A percentile compares a stretch with the other conserved stretches of the same genome.
Conservation (phyloP, 345 rosid species). For the Brassica incana region DNA sequence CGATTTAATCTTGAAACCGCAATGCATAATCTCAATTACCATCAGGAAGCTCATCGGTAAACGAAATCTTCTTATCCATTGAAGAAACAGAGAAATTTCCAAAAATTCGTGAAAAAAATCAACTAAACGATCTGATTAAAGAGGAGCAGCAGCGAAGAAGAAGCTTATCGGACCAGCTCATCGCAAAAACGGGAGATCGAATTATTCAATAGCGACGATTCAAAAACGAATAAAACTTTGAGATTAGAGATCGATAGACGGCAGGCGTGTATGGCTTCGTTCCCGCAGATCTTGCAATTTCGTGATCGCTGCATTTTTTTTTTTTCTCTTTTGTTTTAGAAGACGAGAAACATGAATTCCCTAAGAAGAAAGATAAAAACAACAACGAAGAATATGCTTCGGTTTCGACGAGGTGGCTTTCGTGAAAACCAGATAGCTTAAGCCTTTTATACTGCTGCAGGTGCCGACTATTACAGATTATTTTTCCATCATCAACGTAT, state of each 20-base stretch:
- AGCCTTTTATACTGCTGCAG: conserved; percentile 21
- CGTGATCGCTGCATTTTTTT: conserved; percentile 35
- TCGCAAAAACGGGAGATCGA: conserved; percentile 28
- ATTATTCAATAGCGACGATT: conserved; percentile 36
- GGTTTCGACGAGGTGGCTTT: conserved; percentile 3
- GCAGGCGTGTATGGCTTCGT: conserved; percentile 26
- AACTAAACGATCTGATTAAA: conserved; percentile 47
- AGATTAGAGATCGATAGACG: conserved; percentile 37
- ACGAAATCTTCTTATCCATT: conserved; percentile 47
- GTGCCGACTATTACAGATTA: not conserved
- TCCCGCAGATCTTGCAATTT: conserved; percentile 29
- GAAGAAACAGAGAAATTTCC: conserved; percentile 2
- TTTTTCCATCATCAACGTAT: not conserved
- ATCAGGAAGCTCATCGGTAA: conserved; percentile 32
- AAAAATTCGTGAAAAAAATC: conserved; percentile 34
- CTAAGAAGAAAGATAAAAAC: not conserved
- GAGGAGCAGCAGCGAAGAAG: conserved; percentile 48
- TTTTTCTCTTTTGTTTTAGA: not conserved
- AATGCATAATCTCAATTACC: conserved; percentile 28
- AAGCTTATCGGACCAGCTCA: conserved; percentile 54
- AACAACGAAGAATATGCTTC: not conserved
- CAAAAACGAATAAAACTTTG: conserved; percentile 37
- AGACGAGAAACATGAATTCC: conserved; percentile 28
- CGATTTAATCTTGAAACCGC: not conserved
- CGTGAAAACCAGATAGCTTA: not conserved